Percentiles rank a stretch among this genome's conserved stretches.
These are phyloP conservation scores for Epichloe gansuensis DNA, from an alignment of 2,329 filamentous ascomycete species.

Conservation along the genomic window DNA sequence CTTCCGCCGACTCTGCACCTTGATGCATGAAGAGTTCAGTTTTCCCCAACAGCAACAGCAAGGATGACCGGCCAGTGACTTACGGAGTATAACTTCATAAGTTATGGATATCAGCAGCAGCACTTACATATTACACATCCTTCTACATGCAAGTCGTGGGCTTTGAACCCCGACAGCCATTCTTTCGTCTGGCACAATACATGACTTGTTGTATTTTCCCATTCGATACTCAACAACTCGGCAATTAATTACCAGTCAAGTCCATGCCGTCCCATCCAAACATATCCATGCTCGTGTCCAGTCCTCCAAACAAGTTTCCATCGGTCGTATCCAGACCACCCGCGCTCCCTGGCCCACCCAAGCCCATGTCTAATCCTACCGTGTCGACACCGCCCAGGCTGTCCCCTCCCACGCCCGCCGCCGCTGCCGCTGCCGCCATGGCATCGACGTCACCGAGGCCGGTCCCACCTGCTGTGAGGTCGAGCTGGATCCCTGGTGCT, in stretches of 20 bases:
- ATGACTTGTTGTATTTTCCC: no score
- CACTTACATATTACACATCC: no score
- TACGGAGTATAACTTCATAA: no score
- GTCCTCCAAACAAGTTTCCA: slow-evolving; percentile 25
- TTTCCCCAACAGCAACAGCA: no score
- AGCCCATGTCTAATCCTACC: slow-evolving; percentile 32
- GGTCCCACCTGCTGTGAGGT: slow-evolving; percentile 24
- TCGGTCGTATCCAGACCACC: slow-evolving; percentile 21
- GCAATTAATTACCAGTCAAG: slow-evolving; percentile 8
- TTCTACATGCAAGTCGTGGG: no score
- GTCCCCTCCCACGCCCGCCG: slow-evolving; percentile 28
- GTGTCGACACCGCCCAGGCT: slow-evolving; percentile 26
- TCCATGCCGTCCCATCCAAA: slow-evolving; percentile 29
- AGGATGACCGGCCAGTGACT: no score
- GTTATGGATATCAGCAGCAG: no score
- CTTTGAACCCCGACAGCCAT: no score
- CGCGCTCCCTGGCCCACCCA: slow-evolving; percentile 24
- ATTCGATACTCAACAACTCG: no score
- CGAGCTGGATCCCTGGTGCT: slow-evolving; percentile 27
- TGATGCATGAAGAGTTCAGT: no score
- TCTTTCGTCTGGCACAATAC: no score
- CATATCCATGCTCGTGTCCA: slow-evolving; percentile 30
- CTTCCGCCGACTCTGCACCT: no score
- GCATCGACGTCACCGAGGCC: slow-evolving; percentile 29
- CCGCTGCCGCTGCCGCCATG: slow-evolving; percentile 30